A percentile compares a stretch with the other conserved stretches of the same genome.
Conservation (phyloP, 495 filamentous ascomycete genomes). For the Aspergillus steynii region DNA sequence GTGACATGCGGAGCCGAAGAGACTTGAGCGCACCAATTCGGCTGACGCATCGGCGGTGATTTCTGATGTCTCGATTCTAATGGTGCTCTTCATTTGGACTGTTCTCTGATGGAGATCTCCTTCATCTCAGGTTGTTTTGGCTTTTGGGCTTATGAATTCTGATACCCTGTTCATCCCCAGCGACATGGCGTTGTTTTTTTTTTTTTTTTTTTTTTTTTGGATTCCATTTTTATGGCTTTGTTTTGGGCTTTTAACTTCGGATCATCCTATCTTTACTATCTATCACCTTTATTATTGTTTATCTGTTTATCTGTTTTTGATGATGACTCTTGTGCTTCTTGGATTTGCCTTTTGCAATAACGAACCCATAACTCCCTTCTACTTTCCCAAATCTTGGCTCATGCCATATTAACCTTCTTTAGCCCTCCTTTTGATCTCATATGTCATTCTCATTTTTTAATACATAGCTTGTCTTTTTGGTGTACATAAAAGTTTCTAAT, state of each 20-base stretch:
- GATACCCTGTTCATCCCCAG: conserved; percentile 24
- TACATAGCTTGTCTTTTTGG: not conserved
- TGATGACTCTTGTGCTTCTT: not conserved
- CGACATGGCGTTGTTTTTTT: conserved; percentile 19
- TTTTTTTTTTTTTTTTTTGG: not conserved
- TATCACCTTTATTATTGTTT: not conserved
- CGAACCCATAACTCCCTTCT: not conserved
- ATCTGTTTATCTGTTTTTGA: not conserved
- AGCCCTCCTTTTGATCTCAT: not conserved
- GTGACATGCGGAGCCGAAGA: conserved; percentile 31
- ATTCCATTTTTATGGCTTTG: not conserved
- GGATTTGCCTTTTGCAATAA: not conserved
- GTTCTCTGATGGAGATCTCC: not conserved
- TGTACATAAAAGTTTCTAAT: not conserved
- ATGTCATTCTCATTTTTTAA: not conserved
- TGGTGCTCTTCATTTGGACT: conserved; percentile 1
- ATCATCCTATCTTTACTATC: not conserved
- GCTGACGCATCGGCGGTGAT: conserved; percentile 35
- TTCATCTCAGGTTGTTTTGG: not conserved
- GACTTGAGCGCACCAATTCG: conserved; percentile 44
- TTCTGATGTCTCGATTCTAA: not conserved
- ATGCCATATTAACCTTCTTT: not conserved
- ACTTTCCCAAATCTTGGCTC: not conserved
- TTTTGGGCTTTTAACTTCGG: not conserved
- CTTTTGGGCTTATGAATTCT: conserved; percentile 3